Base-by-base conservation (phyloP, 2,329 filamentous ascomycete species). In the Neonectria coccinea region DNA sequence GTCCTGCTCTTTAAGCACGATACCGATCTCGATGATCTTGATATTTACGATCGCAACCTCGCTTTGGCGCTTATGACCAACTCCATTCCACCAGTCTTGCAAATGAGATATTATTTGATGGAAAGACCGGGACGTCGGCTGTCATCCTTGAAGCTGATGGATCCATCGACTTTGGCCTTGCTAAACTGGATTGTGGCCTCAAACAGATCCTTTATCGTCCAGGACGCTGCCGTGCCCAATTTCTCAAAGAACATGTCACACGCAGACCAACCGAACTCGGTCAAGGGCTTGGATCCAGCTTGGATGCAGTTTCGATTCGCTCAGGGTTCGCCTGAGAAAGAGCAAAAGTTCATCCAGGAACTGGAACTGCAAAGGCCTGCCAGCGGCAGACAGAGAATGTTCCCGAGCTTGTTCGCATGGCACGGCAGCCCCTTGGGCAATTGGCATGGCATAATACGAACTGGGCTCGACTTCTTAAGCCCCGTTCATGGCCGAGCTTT, bases 101-200 rank as follows among this genome's bases (percentile, higher is more conserved):
- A 87, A 0, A 89, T 94, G 83, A 81, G 79, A 69, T 51, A 74
- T 0, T 85, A 83, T 68, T 74, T 90, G 8, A 67, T 78, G n/a
- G 70, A 51, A 29, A 78, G 77, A 3, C 79, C 79, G 2, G 78
- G 80, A 4, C 75, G 72, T 2, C 70, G 70, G 2, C 76, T 91
- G 25, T 74, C 78, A 4, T 80, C 77, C 44, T 81, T 80, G 67
- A 82, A 86, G 22, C 79, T 84, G 18, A 83, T 97, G 10, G 86
- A 90, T 1, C 86, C 88, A 2, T 86, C 91, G 7, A 87, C 90
- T 0, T 78, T 92, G 3, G 86, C 88, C 20, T 78, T 97, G 0
- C 80, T 97, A 20, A 86, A 92, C 56, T 97, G 94, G 94, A 92
- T 97, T 65, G 88, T 97, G 62, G 92, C 94, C 0, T 97, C 94